Evolutionary conservation across 441 rosid genomes (phyloP), one percentile per base, ranked within the genome.

Genomic region (Cnidoscolus chayamansa): DNA sequence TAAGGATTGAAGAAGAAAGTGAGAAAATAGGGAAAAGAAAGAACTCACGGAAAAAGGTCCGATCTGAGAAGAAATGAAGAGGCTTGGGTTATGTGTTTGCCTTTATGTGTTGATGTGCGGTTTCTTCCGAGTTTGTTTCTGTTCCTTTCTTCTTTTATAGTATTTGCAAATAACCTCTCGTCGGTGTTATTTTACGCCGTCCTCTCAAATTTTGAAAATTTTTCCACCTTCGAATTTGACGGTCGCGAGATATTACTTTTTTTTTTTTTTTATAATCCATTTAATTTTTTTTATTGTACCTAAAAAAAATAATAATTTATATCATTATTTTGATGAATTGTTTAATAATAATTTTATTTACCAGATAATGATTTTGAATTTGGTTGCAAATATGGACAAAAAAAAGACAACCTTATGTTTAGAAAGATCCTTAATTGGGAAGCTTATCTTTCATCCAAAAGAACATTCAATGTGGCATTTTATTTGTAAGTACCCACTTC

Each of bases 141-240:
- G 81, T 78, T 75, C 54, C 79, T 68, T 59, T 63, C 76, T 65
- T 40, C 7, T 72, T 77, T 76, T 63, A 70, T 79, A 76, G 77
- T 71, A 61, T 48, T 30, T 25, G 31, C 9, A 57, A 20, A 10
- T 71, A 16, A 67, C 68, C 25, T 17, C 72, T 70, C 90, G 92
- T 89, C 90, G 88, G 88, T 73, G 94, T 83, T 81, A 78, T 64
- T 73, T 81, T 57, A 90, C 89, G 81, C 76, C 72, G 63, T 43
- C 11, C 0, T 40, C 7, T 10, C 45, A 37, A 71, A 69, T 37
- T 48, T 76, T 77, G 55, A 68, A 69, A 70, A 4, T 78, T 15
- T 10, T 62, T 16, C 25, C 25, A 25, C 40, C 13, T n/a, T 16
- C 43, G 0, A 6, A 15, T 66, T 58, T 10, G 43, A 73, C 10